Evolutionary conservation across 148 eudicot genomes (phyloP), one percentile per base, ranked within the genome.

Genomic region (Hydrangea macrophylla): DNA sequence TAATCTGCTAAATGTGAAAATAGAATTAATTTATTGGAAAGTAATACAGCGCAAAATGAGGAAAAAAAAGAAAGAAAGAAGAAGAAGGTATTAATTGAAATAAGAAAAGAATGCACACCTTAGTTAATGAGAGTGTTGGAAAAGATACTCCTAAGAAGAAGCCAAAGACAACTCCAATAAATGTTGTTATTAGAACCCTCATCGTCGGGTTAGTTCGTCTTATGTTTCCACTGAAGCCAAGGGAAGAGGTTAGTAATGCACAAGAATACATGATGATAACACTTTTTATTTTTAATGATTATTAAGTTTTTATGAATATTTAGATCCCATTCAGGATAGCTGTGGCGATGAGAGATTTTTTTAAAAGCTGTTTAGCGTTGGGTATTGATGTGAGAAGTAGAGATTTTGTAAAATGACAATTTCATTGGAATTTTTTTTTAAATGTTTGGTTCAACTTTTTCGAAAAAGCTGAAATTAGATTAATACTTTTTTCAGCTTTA

Each of bases 131-230:
- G 58, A 83, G 30, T 50, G 84, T 65, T 24, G 96, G 93, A 75
- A 88, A 82, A 11, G 86, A 84, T 20, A 55, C 75, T 42, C 93
- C 93, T 56, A 90, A 60, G 75, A 85, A 84, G 78, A 88, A 84
- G 62, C 96, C 96, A 74, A 90, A 79, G 23, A 90, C 70, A 25
- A 81, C 36, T 33, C 96, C 92, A 28, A 76, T 75, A 25, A 86
- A 75, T 55, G 90, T 78, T 56, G 85, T 85, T 61, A 88, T 60
- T 27, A 88, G n/a, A 64, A 90, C 78, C 89, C 80, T 80, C 86
- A 81, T 80, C n/a, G 71, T 74, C 62, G 78, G 81, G 60, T 82
- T 81, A 12, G 82, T 53, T 68, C 75, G 79, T 73, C 89, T 79
- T 28, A 32, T 27, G 23, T 61, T 67, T 54, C 60, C 72, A 65